These are phyloP conservation scores for Eragrostis curvula DNA, from an alignment of 176 grass and related monocot genomes.

Conservation along the genomic window DNA sequence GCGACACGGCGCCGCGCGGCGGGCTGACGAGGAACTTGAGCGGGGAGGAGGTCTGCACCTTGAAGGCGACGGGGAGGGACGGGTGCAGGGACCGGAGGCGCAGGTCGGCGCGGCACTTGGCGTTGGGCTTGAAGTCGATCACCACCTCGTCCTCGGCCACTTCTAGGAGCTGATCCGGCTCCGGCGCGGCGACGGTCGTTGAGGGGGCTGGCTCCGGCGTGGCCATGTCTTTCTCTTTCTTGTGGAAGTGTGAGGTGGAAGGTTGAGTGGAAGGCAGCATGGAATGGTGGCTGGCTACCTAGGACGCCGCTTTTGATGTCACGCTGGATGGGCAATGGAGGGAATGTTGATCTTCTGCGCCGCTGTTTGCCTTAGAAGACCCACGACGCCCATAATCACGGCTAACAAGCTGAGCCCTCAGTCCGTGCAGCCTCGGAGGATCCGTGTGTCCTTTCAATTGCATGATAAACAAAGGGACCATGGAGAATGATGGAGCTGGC, in stretches of 20 bases:
- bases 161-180: conserved; percentile 55
- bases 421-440: background rate
- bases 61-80: conserved; percentile 71
- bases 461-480: conserved; percentile 29
- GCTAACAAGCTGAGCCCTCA: background rate
- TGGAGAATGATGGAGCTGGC: conserved; percentile 32
- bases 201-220: conserved; percentile 1
- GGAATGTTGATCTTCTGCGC: conserved; percentile 40
- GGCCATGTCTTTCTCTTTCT: conserved; percentile 41
- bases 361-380: background rate
- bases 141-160: conserved; percentile 70
- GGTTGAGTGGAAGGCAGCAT: conserved; percentile 5
- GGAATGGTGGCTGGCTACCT: conserved; percentile 36
- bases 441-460: background rate
- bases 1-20: conserved; percentile 63
- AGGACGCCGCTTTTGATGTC: conserved; percentile 48
- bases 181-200: background rate
- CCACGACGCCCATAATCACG: background rate
- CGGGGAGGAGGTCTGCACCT: conserved; percentile 90
- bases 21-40: conserved; percentile 97
- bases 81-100: conserved; percentile 74
- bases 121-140: conserved; percentile 76
- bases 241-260: background rate
- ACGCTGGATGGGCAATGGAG: conserved; percentile 28
- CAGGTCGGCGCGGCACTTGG: conserved; percentile 77